These are phyloP conservation scores for Osmanthus fragrans DNA, from an alignment of 257 asterid species.

Conservation along the genomic window DNA sequence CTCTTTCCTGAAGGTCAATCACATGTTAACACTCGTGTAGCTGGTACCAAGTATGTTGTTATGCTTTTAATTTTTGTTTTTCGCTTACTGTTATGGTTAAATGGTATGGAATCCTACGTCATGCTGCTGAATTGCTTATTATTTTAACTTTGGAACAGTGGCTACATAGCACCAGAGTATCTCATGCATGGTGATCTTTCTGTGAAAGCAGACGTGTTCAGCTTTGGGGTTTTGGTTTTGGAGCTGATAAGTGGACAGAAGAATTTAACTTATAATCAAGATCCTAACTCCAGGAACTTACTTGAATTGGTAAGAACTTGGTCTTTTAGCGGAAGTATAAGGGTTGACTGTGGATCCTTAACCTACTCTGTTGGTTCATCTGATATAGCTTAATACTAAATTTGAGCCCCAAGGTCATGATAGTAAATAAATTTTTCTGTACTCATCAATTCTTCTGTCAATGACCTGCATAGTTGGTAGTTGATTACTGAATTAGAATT, in stretches of 20 bases:
- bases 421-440: not conserved
- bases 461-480: conserved; percentile 1
- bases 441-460: not conserved
- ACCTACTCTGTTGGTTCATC: not conserved
- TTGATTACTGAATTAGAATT: not conserved
- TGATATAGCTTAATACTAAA: not conserved
- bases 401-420: not conserved
- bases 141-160: conserved; percentile 52
- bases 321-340: conserved; percentile 2
- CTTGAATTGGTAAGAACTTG: conserved; percentile 78
- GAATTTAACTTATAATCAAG: conserved; percentile 64
- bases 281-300: conserved; percentile 63
- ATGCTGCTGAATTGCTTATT: not conserved
- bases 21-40: conserved; percentile 78
- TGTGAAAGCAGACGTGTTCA: conserved; percentile 78
- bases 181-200: conserved; percentile 75
- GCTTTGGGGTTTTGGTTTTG: conserved; percentile 88
- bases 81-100: not conserved
- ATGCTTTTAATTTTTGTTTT: not conserved
- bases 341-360: not conserved
- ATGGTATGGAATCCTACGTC: not conserved
- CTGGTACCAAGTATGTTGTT: conserved; percentile 84
- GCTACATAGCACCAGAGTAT: conserved; percentile 99
- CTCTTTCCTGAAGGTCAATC: conserved; percentile 75
- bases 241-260: conserved; percentile 92